Evolutionary conservation across 1,284 basidiomycete genomes (phyloP), one percentile per base, ranked within the genome.

Genomic region (Gymnopus androsaceus): DNA sequence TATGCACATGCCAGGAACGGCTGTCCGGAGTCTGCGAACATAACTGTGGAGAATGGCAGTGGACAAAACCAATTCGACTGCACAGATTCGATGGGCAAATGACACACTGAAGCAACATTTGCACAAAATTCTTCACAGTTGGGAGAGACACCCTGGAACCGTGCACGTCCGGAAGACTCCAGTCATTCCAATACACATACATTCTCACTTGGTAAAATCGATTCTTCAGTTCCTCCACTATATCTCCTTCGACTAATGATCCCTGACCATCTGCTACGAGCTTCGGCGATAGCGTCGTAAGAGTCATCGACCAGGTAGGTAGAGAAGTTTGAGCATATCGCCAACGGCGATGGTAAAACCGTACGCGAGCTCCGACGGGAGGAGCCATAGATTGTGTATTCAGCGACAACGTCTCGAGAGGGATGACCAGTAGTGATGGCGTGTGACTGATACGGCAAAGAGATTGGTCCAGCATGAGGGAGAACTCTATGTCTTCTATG

Each of bases 341-440:
- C 38, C 23, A 33, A 54, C 63, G 63, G 21, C 66, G 64, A 58
- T 70, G 66, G 31, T 55, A 64, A 46, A 62, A 64, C 57, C 58
- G 83, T n/a, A 92, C 82, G 1, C 66, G 64, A 14, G 83, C 73
- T 3, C 88, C 88, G 1, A 72, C 67, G 1, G 66, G 63, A 0
- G 90, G 83, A 3, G 89, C 83, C n/a, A 30, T 21, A 25, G 75
- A 76, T 34, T 82, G 76, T 15, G 82, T 79, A 33, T 89, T 86
- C 1, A 95, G 74, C 0, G 89, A 83, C 15, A 95, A 75, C 0
- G 84, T 82, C 93, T 8, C 89, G 78, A 21, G 83, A 84, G 0
- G 90, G 92, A 68, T 92, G 91, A 1, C 93, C 93, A 0, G 89
- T 87, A 14, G 81, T 82, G 60, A 95, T 88, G 54, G 70, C 74